phyloP scores from a whole-genome alignment of 495 filamentous ascomycete species.

The Podospora didyma region DNA sequence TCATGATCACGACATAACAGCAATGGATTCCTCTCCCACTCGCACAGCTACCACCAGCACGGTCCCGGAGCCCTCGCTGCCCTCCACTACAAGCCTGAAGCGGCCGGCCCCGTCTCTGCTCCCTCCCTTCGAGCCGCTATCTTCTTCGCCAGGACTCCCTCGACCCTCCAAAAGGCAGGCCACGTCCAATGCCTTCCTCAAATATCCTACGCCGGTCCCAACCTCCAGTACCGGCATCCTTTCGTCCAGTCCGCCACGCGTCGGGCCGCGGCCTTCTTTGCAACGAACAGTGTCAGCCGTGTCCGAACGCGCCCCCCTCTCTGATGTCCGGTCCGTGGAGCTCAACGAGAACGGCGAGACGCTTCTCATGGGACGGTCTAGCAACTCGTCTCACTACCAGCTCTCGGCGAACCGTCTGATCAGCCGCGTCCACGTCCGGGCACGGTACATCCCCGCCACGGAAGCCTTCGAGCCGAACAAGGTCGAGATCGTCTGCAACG shows the following conservation, averaged over 20 bases:
- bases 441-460: conserved; percentile 67
- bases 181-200: conserved; percentile 46
- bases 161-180: conserved; percentile 67
- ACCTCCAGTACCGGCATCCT: conserved; percentile 91
- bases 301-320: conserved; percentile 81
- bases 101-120: conserved; percentile 76
- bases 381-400: conserved; percentile 87
- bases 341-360: conserved; percentile 80
- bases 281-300: conserved; percentile 61
- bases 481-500: conserved; percentile 83
- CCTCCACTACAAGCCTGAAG: conserved; percentile 62
- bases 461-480: conserved; percentile 60
- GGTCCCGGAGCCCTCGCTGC: conserved; percentile 32
- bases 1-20: conserved; percentile 21
- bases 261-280: conserved; percentile 51
- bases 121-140: conserved; percentile 89
- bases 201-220: conserved; percentile 86
- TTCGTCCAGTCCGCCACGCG: conserved; percentile 76
- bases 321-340: conserved; percentile 71
- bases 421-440: conserved; percentile 88
- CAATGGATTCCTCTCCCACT: conserved; percentile 32
- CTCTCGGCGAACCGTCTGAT: conserved; percentile 86
- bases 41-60: conserved; percentile 5
- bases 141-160: conserved; percentile 80
- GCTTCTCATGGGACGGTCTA: conserved; percentile 84